These are phyloP conservation scores for Miamiensis avidus DNA, from an alignment of 169 alveolate species.

Conservation along the genomic window DNA sequence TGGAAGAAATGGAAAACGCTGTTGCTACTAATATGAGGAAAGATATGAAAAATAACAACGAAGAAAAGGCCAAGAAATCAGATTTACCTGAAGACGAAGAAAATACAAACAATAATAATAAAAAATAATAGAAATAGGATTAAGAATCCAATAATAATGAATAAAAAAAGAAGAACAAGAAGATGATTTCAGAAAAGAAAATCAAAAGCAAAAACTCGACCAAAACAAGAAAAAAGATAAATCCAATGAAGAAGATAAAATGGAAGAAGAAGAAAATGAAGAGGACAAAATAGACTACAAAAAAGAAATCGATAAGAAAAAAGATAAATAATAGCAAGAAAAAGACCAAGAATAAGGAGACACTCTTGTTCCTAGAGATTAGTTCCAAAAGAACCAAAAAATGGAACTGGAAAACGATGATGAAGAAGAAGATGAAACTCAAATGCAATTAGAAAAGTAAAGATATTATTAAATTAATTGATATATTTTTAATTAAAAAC, in stretches of 20 bases:
- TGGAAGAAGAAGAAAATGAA: slow-evolving; percentile 45
- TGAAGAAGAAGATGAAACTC: slow-evolving; percentile 25
- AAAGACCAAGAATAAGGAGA: slow-evolving; percentile 22
- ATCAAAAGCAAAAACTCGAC: slow-evolving; percentile 30
- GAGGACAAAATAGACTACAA: slow-evolving; percentile 21
- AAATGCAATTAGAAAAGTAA: not conserved
- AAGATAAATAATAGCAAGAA: slow-evolving; percentile 36
- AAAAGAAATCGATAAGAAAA: slow-evolving; percentile 7
- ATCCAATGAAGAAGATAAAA: slow-evolving; percentile 19
- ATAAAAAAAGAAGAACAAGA: not conserved
- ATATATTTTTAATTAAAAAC: not conserved
- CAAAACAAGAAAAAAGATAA: slow-evolving; percentile 17
- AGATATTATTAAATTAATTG: too few relatives aligned
- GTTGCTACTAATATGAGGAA: slow-evolving; percentile 50
- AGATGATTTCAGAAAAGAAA: not conserved
- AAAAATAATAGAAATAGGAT: not conserved
- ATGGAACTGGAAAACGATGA: slow-evolving; percentile 24
- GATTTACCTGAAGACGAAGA: slow-evolving; percentile 39
- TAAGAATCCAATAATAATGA: slow-evolving; percentile 30
- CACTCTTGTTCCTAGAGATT: not conserved
- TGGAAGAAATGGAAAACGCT: slow-evolving; percentile 27
- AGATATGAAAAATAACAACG: slow-evolving; percentile 41
- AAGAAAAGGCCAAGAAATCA: slow-evolving; percentile 24
- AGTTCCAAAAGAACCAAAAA: slow-evolving; percentile 28
- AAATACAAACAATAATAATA: slow-evolving; percentile 12